Percentiles rank a stretch among this genome's conserved stretches.
phyloP scores from a whole-genome alignment of 1,284 basidiomycete genomes.

The Fistulinella staudtii region DNA sequence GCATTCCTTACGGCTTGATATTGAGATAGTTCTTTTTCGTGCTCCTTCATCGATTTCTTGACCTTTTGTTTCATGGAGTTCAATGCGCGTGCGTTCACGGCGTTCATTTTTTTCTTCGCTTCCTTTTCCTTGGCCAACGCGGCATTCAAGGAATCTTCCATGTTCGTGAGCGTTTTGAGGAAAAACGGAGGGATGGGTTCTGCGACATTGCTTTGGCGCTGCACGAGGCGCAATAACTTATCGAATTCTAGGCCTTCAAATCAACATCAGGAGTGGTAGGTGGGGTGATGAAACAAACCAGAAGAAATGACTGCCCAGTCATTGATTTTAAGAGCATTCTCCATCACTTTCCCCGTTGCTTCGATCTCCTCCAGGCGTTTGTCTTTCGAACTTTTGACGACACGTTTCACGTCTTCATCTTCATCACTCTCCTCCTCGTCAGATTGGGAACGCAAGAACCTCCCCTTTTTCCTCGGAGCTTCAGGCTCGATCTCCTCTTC shows the following conservation, averaged over 20 bases:
- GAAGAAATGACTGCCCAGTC: conserved; percentile 94
- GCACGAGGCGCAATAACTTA: conserved; percentile 87
- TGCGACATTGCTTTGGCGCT: conserved; percentile 81
- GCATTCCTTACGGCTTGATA: conserved; percentile 69
- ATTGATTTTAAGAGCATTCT: conserved; percentile 93
- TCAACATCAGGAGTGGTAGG: conserved; percentile 3
- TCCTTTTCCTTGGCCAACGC: conserved; percentile 87
- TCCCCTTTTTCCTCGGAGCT: conserved; percentile 45
- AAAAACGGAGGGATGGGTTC: conserved; percentile 90
- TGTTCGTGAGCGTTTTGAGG: conserved; percentile 70
- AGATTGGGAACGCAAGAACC: conserved; percentile 49
- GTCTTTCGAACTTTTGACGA: conserved; percentile 84
- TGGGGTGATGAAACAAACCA: conserved; percentile 45
- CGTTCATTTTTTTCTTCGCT: conserved; percentile 95
- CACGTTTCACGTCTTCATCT: conserved; percentile 66
- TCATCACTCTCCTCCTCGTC: conserved; percentile 66
- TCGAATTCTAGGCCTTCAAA: conserved; percentile 76
- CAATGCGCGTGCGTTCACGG: conserved; percentile 89
- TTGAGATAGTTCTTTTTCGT: conserved; percentile 76
- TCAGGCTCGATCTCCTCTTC: conserved; percentile 44
- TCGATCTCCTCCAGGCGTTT: conserved; percentile 89
- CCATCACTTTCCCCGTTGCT: conserved; percentile 83
- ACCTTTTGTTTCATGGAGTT: conserved; percentile 98
- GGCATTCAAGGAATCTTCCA: conserved; percentile 75
- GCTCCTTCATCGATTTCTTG: conserved; percentile 88